Evolutionary conservation across 75 land plant genomes (phyloP).

Genomic region (Cryptomeria japonica): DNA sequence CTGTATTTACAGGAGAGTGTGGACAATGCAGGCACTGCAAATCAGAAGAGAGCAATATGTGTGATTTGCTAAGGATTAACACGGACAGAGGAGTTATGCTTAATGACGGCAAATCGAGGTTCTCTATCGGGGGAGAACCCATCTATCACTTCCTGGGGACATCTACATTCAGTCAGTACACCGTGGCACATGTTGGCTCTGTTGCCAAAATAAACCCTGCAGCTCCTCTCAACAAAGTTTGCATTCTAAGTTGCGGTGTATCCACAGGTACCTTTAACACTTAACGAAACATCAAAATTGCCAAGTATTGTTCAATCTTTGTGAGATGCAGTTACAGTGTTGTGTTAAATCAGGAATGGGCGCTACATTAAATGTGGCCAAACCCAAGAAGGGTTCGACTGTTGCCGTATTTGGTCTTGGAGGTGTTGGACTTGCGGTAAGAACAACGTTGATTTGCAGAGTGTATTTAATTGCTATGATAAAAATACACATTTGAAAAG

Average conservation of each 20-base stretch:
- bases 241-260: slow-evolving; percentile 42
- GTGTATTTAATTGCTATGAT: background rate
- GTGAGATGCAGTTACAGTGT: background rate
- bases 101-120: slow-evolving; percentile 21
- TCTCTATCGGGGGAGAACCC: slow-evolving; percentile 37
- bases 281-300: no score
- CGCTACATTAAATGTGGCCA: slow-evolving; percentile 48
- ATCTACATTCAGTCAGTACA: slow-evolving; percentile 50
- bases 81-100: slow-evolving; percentile 38
- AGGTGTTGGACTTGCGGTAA: slow-evolving; percentile 50
- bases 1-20: slow-evolving; percentile 59
- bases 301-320: background rate
- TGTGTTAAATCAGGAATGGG: slow-evolving; percentile 35
- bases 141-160: slow-evolving; percentile 37
- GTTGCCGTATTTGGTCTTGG: slow-evolving; percentile 58
- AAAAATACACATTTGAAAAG: no score
- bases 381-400: slow-evolving; percentile 42
- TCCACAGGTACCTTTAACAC: slow-evolving; percentile 31
- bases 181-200: slow-evolving; percentile 37
- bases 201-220: slow-evolving; percentile 40
- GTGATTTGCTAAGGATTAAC: slow-evolving; percentile 27
- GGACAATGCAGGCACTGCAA: slow-evolving; percentile 37
- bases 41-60: slow-evolving; percentile 48
- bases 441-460: background rate
- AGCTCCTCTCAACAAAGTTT: slow-evolving; percentile 45